These are phyloP conservation scores for Trametes maxima DNA, from an alignment of 768 basidiomycete genomes.

Conservation along the genomic window DNA sequence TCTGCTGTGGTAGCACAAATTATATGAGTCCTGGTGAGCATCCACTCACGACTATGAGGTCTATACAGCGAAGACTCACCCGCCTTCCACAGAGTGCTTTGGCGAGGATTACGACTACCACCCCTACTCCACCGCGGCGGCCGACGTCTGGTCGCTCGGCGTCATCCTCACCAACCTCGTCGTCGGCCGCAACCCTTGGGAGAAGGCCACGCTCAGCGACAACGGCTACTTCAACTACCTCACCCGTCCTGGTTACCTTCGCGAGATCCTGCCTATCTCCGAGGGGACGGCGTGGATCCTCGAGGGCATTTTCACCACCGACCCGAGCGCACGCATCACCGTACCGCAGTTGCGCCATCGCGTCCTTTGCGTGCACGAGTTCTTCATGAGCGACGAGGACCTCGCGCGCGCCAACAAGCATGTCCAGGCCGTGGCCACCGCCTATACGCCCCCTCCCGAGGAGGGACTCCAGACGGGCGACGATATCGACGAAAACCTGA, in stretches of 20 bases:
- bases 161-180: constrained; percentile 60
- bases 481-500: neutral
- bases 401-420: constrained; percentile 35
- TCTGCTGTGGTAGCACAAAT: constrained; percentile 27
- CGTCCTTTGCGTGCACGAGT: constrained; percentile 57
- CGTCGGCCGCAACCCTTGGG: constrained; percentile 56
- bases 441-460: neutral
- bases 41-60: too few species aligned
- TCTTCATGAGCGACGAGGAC: constrained; percentile 60
- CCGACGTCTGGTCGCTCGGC: constrained; percentile 41
- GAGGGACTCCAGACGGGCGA: neutral
- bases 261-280: constrained; percentile 54
- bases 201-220: constrained; percentile 49
- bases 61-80: neutral
- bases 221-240: constrained; percentile 50
- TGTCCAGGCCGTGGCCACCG: constrained; percentile 18
- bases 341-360: constrained; percentile 60
- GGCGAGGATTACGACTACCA: constrained; percentile 24
- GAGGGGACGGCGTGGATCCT: constrained; percentile 46
- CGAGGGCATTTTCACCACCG: constrained; percentile 61
- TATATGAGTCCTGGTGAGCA: constrained; percentile 35
- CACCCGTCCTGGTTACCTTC: constrained; percentile 48
- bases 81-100: constrained; percentile 26
- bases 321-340: constrained; percentile 63
- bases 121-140: constrained; percentile 41